phyloP scores from a whole-genome alignment of 305 asterid species.

The Andrographis paniculata region DNA sequence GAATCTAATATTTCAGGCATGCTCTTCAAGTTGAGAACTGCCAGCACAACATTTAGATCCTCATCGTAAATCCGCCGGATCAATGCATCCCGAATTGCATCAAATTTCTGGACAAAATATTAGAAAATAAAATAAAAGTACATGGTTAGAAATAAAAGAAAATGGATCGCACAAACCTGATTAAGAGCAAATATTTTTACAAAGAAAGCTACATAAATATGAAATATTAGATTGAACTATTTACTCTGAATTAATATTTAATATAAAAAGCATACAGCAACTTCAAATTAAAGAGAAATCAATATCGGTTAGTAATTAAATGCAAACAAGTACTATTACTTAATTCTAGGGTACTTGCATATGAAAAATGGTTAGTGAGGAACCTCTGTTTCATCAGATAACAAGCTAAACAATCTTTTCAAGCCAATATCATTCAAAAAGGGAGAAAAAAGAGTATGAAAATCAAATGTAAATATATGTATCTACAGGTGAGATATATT shows the following conservation, averaged over 20 bases:
- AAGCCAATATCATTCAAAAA: no score
- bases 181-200: no score
- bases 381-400: conserved; percentile 5
- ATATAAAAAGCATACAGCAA: conserved; percentile 2
- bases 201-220: no score
- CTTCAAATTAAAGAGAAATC: conserved; percentile 1
- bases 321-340: conserved; percentile 2
- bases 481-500: no score
- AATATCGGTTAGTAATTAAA: conserved; percentile 6
- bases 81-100: conserved; percentile 66
- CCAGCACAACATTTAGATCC: conserved; percentile 72
- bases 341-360: conserved; percentile 5
- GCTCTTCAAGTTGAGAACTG: conserved; percentile 50
- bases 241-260: conserved; percentile 2
- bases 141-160: no score
- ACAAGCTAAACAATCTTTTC: conserved; percentile 1
- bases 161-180: no score
- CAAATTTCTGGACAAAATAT: conserved; percentile 49
- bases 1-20: conserved; percentile 45
- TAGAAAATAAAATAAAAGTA: no score
- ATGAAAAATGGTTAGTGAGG: conserved; percentile 1
- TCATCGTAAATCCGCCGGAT: conserved; percentile 67
- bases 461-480: no score
- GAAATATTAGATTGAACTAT: no score
- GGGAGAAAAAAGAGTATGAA: no score